Evolutionary conservation across 2,329 filamentous ascomycete species (phyloP).

Genomic region (Pseudogymnoascus sp.): DNA sequence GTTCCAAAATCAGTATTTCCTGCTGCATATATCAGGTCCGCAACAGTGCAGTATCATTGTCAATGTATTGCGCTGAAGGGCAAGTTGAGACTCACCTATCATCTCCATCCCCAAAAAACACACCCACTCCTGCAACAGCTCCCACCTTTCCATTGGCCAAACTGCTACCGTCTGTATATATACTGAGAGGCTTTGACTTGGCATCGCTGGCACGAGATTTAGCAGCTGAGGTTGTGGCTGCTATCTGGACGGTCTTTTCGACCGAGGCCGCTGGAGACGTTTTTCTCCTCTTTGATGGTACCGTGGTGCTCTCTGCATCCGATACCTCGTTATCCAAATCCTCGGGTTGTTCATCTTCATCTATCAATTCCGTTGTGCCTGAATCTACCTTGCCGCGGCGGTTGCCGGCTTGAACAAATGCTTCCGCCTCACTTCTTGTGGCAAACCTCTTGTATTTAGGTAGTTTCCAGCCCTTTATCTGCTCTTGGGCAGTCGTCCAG

Average conservation of each 20-base stretch:
- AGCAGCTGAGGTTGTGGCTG: constrained; percentile 16
- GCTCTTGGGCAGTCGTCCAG: constrained; percentile 63
- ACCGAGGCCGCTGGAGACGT: constrained; percentile 31
- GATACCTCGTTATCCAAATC: constrained; percentile 36
- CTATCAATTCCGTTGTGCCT: constrained; percentile 17
- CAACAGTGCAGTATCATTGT: not conserved
- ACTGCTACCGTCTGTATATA: constrained; percentile 59
- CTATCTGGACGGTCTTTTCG: constrained; percentile 10
- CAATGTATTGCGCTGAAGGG: not conserved
- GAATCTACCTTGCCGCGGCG: not conserved
- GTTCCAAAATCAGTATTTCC: constrained; percentile 11
- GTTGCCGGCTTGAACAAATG: constrained; percentile 53
- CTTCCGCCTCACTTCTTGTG: constrained; percentile 65
- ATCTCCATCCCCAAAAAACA: constrained; percentile 54
- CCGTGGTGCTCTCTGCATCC: constrained; percentile 25
- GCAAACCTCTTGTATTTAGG: constrained; percentile 64
- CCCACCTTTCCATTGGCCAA: constrained; percentile 49
- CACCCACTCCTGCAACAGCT: constrained; percentile 54
- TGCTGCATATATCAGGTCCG: not conserved
- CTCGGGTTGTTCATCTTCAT: constrained; percentile 23
- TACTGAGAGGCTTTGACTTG: constrained; percentile 29
- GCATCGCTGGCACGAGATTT: constrained; percentile 10
- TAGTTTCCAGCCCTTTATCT: constrained; percentile 62
- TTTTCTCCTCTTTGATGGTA: not conserved
- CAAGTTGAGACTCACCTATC: constrained; percentile 35